Evolutionary conservation across 148 eudicot species (phyloP), one percentile per base, ranked within the genome.

Genomic region (Camellia sinensis): DNA sequence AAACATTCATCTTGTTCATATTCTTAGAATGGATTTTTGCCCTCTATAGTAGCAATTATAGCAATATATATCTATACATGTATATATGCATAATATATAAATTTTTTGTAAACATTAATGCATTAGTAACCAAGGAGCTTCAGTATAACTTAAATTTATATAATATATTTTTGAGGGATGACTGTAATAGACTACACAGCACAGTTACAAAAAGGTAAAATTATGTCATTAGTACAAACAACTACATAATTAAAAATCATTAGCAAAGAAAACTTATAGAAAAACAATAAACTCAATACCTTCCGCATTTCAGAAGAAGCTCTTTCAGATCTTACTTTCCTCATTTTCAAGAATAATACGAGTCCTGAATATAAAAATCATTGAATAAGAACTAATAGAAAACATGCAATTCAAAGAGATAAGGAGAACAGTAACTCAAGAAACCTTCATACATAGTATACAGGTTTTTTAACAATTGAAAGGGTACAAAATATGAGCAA

Each of bases 271-370:
- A 80, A 56, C 14, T 12, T 22, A 5, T 29, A 76, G n/a, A n/a
- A n/a, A n/a, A n/a, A n/a, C n/a, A 70, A 41, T 17, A 22, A 19
- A 79, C 44, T 41, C 68, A 72, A 59, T 90, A 95, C 98, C 99
- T 95, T 95, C 96, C 93, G 80, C 92, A 86, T 89, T 87, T 95
- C 99, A 6, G 93, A 89, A 78, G 93, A 84, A 76, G 94, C 89
- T 84, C 97, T 86, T 77, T 95, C 99, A 65, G 97, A 93, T 84
- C 99, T 87, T 44, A 95, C 97, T 88, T 84, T 93, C 81, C 92
- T 93, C 99, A 93, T 95, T 86, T 93, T 95, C 83, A 89, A 78
- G 86, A 86, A 92, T 80, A 95, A 81, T 14, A 89, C 75, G 57
- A 92, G 85, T 53, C 99, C 99, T 95, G 91, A 63, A 80, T n/a